Evolutionary conservation across 208 protist species (phyloP).

Genomic region (Acanthamoeba sp.): DNA sequence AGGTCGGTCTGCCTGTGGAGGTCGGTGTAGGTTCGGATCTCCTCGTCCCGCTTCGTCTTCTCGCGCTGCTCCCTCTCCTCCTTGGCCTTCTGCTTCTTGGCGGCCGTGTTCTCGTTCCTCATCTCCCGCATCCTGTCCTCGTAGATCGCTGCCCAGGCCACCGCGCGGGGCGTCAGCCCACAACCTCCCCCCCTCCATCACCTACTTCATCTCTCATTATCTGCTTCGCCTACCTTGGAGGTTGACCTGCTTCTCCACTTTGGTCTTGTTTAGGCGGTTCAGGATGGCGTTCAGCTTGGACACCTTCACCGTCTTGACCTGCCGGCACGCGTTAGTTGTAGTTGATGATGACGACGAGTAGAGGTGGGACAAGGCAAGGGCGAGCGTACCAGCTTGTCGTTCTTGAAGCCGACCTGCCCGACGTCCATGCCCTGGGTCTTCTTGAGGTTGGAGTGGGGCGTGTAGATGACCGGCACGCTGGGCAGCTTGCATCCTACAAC

Average conservation of each 20-base stretch:
- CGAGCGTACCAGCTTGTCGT: constrained; percentile 92
- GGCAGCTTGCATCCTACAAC: constrained; percentile 86
- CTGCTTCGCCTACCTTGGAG: constrained; percentile 80
- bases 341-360: constrained; percentile 80
- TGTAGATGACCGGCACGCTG: constrained; percentile 96
- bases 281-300: constrained; percentile 93
- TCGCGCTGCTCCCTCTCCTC: constrained; percentile 92
- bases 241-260: constrained; percentile 92
- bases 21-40: constrained; percentile 92
- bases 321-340: background rate
- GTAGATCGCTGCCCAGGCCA: background rate
- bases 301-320: constrained; percentile 76
- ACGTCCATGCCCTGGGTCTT: constrained; percentile 97
- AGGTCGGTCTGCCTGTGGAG: background rate
- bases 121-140: constrained; percentile 82
- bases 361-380: constrained; percentile 30
- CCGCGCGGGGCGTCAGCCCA: too few species aligned
- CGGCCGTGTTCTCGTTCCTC: constrained; percentile 89
- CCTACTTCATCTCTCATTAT: constrained; percentile 84
- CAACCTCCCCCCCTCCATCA: background rate
- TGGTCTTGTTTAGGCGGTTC: constrained; percentile 95
- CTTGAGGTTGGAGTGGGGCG: constrained; percentile 97
- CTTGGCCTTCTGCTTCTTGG: constrained; percentile 90
- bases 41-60: constrained; percentile 90
- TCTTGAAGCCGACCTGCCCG: constrained; percentile 96